Evolutionary conservation across 805 yeast species (phyloP).

Genomic region (Saturnispora bothae): DNA sequence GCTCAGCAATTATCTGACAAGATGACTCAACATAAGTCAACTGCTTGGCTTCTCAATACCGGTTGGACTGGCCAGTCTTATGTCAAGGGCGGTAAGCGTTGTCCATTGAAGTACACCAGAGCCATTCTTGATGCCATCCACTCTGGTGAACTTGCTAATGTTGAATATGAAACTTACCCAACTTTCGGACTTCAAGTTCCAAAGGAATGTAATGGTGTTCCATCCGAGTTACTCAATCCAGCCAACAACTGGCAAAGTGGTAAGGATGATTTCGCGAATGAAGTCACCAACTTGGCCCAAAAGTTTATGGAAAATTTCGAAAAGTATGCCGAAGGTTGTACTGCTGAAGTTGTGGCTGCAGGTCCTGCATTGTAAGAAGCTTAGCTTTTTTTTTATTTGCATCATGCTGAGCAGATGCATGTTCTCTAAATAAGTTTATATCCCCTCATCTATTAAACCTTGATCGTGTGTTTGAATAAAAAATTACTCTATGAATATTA

Average conservation of each 20-base stretch:
- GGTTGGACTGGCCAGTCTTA: slow-evolving; percentile 98
- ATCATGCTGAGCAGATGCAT: too few relatives aligned
- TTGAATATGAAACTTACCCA: slow-evolving; percentile 74
- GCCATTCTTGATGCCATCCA: slow-evolving; percentile 92
- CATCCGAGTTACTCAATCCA: slow-evolving; percentile 78
- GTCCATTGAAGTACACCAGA: slow-evolving; percentile 95
- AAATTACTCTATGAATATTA: too few relatives aligned
- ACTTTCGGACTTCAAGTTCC: slow-evolving; percentile 85
- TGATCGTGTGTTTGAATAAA: too few relatives aligned
- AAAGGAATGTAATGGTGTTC: slow-evolving; percentile 71
- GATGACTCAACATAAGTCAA: slow-evolving; percentile 78
- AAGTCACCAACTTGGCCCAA: slow-evolving; percentile 57
- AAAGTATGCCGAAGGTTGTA: slow-evolving; percentile 74
- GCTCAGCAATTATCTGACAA: slow-evolving; percentile 93
- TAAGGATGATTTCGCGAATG: slow-evolving; percentile 37
- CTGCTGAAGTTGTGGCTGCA: slow-evolving; percentile 81
- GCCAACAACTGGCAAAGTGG: slow-evolving; percentile 68
- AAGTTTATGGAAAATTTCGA: slow-evolving; percentile 80
- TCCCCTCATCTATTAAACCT: too few relatives aligned
- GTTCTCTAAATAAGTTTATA: too few relatives aligned
- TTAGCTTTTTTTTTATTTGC: too few relatives aligned
- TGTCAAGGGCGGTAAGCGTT: slow-evolving; percentile 89
- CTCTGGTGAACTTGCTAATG: slow-evolving; percentile 74
- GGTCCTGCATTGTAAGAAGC: slow-evolving; percentile 69
- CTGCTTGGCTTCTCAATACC: slow-evolving; percentile 94